Evolutionary conservation across 2,329 filamentous ascomycete species (phyloP).

Genomic region (Fonsecaea nubica): DNA sequence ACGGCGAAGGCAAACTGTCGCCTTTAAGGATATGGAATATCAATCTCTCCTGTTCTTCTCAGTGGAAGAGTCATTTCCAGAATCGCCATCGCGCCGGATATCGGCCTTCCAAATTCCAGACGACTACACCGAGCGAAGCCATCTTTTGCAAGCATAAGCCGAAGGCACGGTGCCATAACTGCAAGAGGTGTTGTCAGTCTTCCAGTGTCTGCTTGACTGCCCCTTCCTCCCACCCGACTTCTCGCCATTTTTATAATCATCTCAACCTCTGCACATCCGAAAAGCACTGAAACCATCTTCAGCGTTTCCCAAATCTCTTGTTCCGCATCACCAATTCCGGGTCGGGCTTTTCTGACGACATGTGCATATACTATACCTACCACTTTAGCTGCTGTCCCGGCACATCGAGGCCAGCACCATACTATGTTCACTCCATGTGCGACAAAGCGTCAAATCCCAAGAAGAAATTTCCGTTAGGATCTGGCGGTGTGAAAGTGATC

Average conservation of each 20-base stretch:
- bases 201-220: background rate
- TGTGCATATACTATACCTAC: slow-evolving; percentile 41
- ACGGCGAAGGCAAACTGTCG: slow-evolving; percentile 8
- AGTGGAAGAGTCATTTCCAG: slow-evolving; percentile 8
- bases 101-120: background rate
- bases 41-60: slow-evolving; percentile 14
- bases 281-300: background rate
- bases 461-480: slow-evolving; percentile 10
- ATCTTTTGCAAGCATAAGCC: background rate
- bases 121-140: background rate
- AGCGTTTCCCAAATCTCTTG: background rate
- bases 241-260: background rate
- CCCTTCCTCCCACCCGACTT: background rate
- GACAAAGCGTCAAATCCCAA: slow-evolving; percentile 30
- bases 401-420: slow-evolving; percentile 38
- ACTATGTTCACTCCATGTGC: slow-evolving; percentile 40
- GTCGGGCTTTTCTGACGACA: slow-evolving; percentile 9
- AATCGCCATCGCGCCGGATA: background rate
- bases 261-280: background rate
- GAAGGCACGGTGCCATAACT: background rate
- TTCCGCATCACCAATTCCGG: background rate
- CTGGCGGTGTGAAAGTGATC: slow-evolving; percentile 12
- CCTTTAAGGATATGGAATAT: slow-evolving; percentile 15
- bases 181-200: background rate
- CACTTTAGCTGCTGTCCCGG: slow-evolving; percentile 41